Evolutionary conservation across 192 early-diverging fungal genomes (phyloP).

Genomic region (Coemansia sp.): DNA sequence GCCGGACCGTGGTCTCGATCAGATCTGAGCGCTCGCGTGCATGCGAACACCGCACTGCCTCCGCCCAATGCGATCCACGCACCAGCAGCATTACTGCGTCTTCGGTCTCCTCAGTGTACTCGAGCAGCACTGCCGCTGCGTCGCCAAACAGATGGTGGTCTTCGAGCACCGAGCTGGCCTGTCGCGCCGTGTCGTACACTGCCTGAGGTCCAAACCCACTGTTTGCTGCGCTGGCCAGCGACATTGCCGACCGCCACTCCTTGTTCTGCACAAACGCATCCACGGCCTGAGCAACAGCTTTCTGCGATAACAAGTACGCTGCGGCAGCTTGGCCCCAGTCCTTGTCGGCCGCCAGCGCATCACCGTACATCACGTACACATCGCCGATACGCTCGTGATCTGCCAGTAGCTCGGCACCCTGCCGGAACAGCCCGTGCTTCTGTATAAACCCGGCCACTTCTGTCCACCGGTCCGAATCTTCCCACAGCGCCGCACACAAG

Average conservation of each 20-base stretch:
- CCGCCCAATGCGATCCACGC: slow-evolving; percentile 72
- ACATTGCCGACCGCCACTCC: slow-evolving; percentile 42
- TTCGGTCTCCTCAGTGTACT: slow-evolving; percentile 69
- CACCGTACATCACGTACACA: slow-evolving; percentile 58
- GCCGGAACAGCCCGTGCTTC: slow-evolving; percentile 62
- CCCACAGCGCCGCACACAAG: slow-evolving; percentile 53
- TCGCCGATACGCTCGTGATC: slow-evolving; percentile 50
- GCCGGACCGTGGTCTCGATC: slow-evolving; percentile 71
- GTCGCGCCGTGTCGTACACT: slow-evolving; percentile 29
- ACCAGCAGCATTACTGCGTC: slow-evolving; percentile 67
- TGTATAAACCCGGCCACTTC: slow-evolving; percentile 64
- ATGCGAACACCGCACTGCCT: slow-evolving; percentile 68
- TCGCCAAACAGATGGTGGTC: slow-evolving; percentile 62
- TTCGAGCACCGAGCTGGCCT: slow-evolving; percentile 45
- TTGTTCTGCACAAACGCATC: slow-evolving; percentile 32
- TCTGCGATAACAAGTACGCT: slow-evolving; percentile 34
- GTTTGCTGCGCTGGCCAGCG: slow-evolving; percentile 16
- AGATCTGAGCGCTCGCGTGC: slow-evolving; percentile 62
- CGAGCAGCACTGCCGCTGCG: slow-evolving; percentile 68
- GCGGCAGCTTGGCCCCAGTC: slow-evolving; percentile 51
- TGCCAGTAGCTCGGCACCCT: slow-evolving; percentile 59
- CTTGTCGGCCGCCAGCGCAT: slow-evolving; percentile 55
- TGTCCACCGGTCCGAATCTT: slow-evolving; percentile 14
- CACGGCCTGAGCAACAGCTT: slow-evolving; percentile 16
- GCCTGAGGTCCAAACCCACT: slow-evolving; percentile 8